Percentiles rank a stretch among this genome's conserved stretches.
Conservation (phyloP, 1,284 basidiomycete species). For the Ganoderma leucocontextum region DNA sequence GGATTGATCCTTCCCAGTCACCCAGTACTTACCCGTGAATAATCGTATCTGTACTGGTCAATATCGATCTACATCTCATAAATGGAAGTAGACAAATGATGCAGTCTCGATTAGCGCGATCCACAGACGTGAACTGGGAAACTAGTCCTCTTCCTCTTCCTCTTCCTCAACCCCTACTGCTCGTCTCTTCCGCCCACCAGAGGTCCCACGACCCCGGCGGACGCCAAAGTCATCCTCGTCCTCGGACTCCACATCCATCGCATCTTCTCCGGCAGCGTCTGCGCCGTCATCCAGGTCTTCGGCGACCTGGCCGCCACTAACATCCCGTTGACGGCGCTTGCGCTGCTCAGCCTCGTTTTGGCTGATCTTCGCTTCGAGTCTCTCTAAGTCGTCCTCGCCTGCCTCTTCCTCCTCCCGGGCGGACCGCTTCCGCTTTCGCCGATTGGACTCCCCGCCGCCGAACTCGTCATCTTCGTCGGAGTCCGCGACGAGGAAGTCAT, state of each 20-base stretch:
- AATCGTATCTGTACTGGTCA: background rate
- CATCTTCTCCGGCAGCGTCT: conserved; percentile 49
- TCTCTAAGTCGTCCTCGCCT: conserved; percentile 71
- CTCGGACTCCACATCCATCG: conserved; percentile 81
- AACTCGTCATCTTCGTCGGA: conserved; percentile 67
- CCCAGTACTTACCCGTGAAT: background rate
- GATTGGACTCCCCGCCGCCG: conserved; percentile 43
- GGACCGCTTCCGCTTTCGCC: conserved; percentile 49
- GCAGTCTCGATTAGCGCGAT: background rate
- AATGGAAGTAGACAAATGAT: background rate
- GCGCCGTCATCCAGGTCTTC: conserved; percentile 48
- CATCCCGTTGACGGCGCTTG: conserved; percentile 49
- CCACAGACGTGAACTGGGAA: background rate
- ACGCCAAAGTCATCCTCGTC: conserved; percentile 66
- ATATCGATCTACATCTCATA: background rate
- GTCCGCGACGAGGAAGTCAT: conserved; percentile 84
- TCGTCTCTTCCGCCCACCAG: conserved; percentile 64
- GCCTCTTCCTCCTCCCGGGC: conserved; percentile 51
- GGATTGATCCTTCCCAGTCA: background rate
- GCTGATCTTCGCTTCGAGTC: conserved; percentile 69
- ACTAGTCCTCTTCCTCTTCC: conserved; percentile 63
- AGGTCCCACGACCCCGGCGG: conserved; percentile 55
- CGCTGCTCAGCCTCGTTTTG: conserved; percentile 57
- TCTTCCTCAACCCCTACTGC: conserved; percentile 68
- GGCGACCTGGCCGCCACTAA: conserved; percentile 22